Evolutionary conservation across 2,329 filamentous ascomycete genomes (phyloP), one percentile per base, ranked within the genome.

Genomic region (Epichloe sylvatica): DNA sequence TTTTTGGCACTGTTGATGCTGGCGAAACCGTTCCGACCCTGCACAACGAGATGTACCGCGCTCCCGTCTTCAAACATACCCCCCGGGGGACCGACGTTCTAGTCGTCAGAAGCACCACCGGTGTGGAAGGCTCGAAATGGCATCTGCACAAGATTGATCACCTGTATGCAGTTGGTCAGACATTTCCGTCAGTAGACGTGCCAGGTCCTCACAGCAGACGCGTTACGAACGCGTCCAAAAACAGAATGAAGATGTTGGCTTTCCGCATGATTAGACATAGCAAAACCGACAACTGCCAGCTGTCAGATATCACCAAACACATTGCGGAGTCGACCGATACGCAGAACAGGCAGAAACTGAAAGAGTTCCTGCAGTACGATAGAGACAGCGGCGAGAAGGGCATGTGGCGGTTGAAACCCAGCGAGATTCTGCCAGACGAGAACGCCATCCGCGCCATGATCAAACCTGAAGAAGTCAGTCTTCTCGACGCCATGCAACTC

Each of bases 161-260:
- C 61, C 70, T 98, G 5, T 91, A 86, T 60, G 83, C 88, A 17
- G 92, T 95, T 23, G 92, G 92, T 6, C 92, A 98, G 63, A 84
- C 91, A 50, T 89, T 97, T 60, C 92, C 92, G 1, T 88, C 86
- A 0, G 81, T 91, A 33, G 90, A 97, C 59, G 85, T 98, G 5
- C 92, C 92, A 3, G 90, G 90, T 0, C 91, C 90, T 3, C 90
- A 97, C 63, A 94, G 89, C 37, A 78, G 92, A 53, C 94, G 92
- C 65, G 91, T 97, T 33, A 98, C 92, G 0, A 95, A 94, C 51
- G 89, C 91, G n/a, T 84, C 87, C 36, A 98, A 98, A 72, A 94
- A 92, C 66, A 81, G 92, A 36, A 82, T 98, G 66, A 95, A 92
- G 71, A 96, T 96, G 83, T 81, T 98, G 38, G 86, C 89, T 0